Conservation (phyloP, 2,329 filamentous ascomycete genomes). For the Paracorniculantispora psalliotae region DNA sequence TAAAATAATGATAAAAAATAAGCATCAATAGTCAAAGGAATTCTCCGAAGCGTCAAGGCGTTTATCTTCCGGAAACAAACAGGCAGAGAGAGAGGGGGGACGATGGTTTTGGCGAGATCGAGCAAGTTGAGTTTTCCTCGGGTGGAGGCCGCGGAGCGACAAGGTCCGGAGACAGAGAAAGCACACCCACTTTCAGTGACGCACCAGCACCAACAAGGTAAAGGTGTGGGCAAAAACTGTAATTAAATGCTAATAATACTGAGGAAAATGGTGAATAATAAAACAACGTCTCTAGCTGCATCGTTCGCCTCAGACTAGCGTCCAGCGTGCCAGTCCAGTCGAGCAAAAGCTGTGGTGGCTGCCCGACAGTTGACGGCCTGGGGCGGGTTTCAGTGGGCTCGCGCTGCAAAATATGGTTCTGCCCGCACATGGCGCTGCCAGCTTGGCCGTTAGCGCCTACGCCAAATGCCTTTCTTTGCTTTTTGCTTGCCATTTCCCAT, state of each 20-base stretch:
- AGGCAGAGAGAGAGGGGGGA: not conserved
- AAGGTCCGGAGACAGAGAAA: no score
- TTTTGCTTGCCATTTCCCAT: not conserved
- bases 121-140: not conserved
- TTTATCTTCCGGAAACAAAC: not conserved
- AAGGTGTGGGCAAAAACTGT: not conserved
- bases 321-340: not conserved
- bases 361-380: not conserved
- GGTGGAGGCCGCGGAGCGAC: not conserved
- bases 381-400: not conserved
- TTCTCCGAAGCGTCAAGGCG: not conserved
- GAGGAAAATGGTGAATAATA: no score
- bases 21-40: not conserved
- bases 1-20: not conserved
- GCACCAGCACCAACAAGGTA: not conserved
- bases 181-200: no score
- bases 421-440: not conserved
- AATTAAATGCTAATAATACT: not conserved
- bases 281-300: not conserved
- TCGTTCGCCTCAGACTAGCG: not conserved
- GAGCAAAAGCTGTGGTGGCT: not conserved
- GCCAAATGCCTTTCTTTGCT: not conserved
- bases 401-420: not conserved
- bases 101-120: not conserved
- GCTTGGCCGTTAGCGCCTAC: not conserved